These are phyloP conservation scores for Amphicarpaea edgeworthii DNA, from an alignment of 306 rosid genomes.

Conservation along the genomic window DNA sequence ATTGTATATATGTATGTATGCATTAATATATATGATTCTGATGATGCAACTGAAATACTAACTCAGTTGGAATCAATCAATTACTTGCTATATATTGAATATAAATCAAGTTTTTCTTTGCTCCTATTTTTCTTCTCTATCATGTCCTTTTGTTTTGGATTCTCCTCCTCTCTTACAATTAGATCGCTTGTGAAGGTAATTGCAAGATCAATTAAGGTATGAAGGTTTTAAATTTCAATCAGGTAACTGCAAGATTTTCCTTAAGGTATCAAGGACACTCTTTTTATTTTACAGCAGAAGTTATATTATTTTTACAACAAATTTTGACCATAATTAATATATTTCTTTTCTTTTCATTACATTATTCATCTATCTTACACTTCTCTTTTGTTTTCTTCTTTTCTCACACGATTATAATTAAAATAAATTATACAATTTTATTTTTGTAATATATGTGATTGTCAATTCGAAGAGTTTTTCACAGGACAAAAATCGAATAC, in stretches of 20 bases:
- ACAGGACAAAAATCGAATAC: no score
- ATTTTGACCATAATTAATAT: background rate
- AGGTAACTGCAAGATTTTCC: background rate
- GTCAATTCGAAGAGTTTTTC: no score
- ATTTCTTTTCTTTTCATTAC: background rate
- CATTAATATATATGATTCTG: background rate
- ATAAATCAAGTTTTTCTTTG: background rate
- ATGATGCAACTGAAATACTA: background rate
- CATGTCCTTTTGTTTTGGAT: background rate
- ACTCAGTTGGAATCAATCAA: background rate
- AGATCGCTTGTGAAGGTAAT: background rate
- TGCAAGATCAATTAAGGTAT: background rate
- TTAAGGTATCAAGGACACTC: background rate
- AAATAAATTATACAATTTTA: background rate
- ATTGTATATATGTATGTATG: background rate
- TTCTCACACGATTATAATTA: background rate
- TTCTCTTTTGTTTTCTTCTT: background rate
- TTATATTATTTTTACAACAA: background rate
- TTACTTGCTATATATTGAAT: background rate
- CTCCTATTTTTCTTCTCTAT: background rate
- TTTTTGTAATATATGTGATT: no score
- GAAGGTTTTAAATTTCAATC: background rate
- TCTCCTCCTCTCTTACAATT: background rate
- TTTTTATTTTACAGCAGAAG: background rate
- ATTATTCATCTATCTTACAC: background rate